Percentiles rank a stretch among this genome's conserved stretches.
These are phyloP conservation scores for Aspergillus hancockii DNA, from an alignment of 495 filamentous ascomycete species.

Conservation along the genomic window DNA sequence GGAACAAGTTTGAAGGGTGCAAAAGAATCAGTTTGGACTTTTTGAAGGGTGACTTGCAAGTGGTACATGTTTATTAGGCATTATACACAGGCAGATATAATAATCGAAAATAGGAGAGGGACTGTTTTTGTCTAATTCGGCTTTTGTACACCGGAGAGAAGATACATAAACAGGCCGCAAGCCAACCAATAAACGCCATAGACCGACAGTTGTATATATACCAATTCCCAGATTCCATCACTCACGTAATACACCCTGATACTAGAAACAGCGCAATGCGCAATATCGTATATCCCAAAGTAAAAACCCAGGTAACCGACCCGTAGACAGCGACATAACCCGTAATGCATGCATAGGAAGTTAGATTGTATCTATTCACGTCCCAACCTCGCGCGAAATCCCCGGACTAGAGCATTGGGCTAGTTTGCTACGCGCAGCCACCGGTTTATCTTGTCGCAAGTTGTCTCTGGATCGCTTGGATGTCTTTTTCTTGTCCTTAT, in stretches of 20 bases:
- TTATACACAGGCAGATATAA: conserved; percentile 6
- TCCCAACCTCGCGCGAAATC: not conserved
- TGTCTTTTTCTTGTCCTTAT: conserved; percentile 16
- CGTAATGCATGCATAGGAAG: not conserved
- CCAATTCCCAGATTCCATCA: conserved; percentile 6
- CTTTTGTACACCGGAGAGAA: conserved; percentile 9
- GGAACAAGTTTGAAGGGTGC: not conserved
- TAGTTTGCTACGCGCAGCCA: not conserved
- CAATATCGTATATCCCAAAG: not conserved
- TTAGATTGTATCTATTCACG: not conserved
- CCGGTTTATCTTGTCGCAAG: not conserved
- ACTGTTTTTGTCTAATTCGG: conserved; percentile 3
- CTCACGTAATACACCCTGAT: not conserved
- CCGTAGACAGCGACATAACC: not conserved
- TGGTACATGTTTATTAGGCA: conserved; percentile 6
- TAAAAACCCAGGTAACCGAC: not conserved
- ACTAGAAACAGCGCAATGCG: not conserved
- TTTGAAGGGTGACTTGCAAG: not conserved
- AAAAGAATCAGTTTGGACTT: not conserved
- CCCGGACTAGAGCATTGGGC: not conserved
- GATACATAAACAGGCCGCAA: conserved; percentile 4
- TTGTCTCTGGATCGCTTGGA: conserved; percentile 2
- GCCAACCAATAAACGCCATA: not conserved
- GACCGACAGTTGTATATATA: conserved; percentile 2
- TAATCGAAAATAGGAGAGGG: conserved; percentile 4